Evolutionary conservation across 2,329 filamentous ascomycete species (phyloP).

Genomic region (Cladophialophora yegresii): DNA sequence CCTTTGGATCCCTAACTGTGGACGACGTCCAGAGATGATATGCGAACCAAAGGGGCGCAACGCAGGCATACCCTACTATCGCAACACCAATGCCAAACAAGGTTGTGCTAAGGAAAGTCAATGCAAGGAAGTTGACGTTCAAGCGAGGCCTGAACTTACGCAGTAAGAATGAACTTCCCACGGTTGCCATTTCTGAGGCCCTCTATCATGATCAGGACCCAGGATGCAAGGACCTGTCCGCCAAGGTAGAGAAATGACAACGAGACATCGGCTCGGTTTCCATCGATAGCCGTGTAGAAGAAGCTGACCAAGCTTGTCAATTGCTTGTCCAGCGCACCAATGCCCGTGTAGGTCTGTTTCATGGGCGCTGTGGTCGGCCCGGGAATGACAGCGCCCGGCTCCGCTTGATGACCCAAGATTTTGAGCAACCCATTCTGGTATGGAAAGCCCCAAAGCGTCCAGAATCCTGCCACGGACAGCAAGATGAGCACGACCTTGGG

Average conservation of each 20-base stretch:
- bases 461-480: constrained; percentile 33
- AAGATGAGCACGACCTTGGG: constrained; percentile 24
- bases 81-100: constrained; percentile 49
- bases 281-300: constrained; percentile 47
- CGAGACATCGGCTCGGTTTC: constrained; percentile 41
- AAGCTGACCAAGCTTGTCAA: constrained; percentile 40
- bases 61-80: constrained; percentile 49
- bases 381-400: constrained; percentile 37
- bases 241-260: constrained; percentile 46
- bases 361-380: constrained; percentile 37
- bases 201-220: constrained; percentile 50
- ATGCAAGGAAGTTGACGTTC: neutral
- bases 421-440: constrained; percentile 37
- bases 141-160: constrained; percentile 13
- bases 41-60: constrained; percentile 48
- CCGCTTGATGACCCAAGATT: constrained; percentile 31
- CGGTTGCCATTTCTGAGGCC: constrained; percentile 50
- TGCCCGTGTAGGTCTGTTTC: constrained; percentile 37
- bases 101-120: constrained; percentile 38
- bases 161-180: constrained; percentile 38
- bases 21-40: constrained; percentile 50
- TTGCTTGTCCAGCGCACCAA: constrained; percentile 36
- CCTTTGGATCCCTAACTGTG: constrained; percentile 42
- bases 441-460: constrained; percentile 37
- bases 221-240: constrained; percentile 47